phyloP scores from a whole-genome alignment of 371 early-diverging fungal species.

The Actinomortierella wolfii region DNA sequence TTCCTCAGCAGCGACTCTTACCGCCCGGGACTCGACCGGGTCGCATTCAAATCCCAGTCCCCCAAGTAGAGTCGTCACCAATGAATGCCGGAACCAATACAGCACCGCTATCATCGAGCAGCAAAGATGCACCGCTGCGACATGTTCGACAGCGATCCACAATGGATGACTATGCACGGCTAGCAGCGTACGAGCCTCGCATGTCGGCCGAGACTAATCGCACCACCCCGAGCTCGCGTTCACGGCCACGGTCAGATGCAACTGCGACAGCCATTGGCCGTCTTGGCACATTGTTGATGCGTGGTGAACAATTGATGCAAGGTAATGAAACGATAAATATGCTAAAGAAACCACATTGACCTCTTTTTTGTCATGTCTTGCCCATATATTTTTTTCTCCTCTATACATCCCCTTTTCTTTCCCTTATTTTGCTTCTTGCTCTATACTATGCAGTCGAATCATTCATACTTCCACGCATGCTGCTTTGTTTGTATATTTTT shows the following conservation, averaged over 20 bases:
- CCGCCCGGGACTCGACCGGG: too few species aligned
- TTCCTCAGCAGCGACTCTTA: too few species aligned
- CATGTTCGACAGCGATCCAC: not conserved
- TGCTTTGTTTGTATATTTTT: not conserved
- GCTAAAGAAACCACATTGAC: not conserved
- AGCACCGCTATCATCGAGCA: constrained; percentile 6
- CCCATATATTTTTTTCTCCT: not conserved
- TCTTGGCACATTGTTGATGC: constrained; percentile 23
- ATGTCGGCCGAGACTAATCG: not conserved
- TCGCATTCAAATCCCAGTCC: constrained; percentile 6
- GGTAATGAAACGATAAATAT: constrained; percentile 29
- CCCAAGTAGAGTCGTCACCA: not conserved
- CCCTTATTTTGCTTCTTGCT: too few species aligned
- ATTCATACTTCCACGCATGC: not conserved
- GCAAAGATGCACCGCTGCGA: not conserved
- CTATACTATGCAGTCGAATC: not conserved
- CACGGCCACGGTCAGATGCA: constrained; percentile 37
- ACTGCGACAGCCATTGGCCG: constrained; percentile 44
- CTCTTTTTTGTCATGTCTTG: not conserved
- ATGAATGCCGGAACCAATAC: constrained; percentile 6
- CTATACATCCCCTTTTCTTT: not conserved
- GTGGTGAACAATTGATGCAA: constrained; percentile 30
- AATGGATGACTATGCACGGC: not conserved
- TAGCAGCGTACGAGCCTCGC: not conserved
- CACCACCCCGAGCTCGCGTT: constrained; percentile 13